Evolutionary conservation across 1,284 basidiomycete species (phyloP), one percentile per base, ranked within the genome.

Genomic region (Moesziomyces sp.): DNA sequence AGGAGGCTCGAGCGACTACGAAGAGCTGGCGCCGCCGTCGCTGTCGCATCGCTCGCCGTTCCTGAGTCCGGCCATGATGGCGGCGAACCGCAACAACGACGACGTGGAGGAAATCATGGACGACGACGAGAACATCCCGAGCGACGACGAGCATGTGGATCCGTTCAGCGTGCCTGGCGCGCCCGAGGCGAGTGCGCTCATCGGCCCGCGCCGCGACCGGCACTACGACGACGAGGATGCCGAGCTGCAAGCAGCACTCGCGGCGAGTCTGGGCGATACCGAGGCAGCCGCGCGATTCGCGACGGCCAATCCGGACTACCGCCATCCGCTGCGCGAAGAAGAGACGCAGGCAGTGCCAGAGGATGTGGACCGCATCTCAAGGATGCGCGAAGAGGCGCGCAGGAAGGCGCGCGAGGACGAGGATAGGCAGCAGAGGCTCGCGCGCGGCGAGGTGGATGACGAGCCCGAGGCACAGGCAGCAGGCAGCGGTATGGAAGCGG

Each of bases 201-300:
- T 76, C 9, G 74, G 74, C 4, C 67, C 72, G 8, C 52, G 61
- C 18, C 59, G 55, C 33, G 72, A 80, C 53, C 44, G 79, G 16
- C 54, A 58, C 46, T 81, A 81, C 38, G 79, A 81, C 46, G 79
- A 81, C 44, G 79, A 81, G 50, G 79, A 81, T 54, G 73, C 76
- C 13, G 70, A 79, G 40, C 52, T 81, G n/a, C 79, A 81, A 50
- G 72, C 76, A n/a, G 79, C 79, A 5, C 62, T 81, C 0, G 77
- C 76, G 16, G 78, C 78, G 19, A 74, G 70, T 43, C 58, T 80
- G 57, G 69, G 74, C 10, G 77, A 80, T 46, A 65, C 59, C 0
- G 60, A 58, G 14, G 72, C 64, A 4, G 74, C 62, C 10, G 60
- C 52, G 1, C 19, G 63, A 5, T 66, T 67, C 16, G 55, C 58